Percentiles rank a stretch among this genome's conserved stretches.
These are phyloP conservation scores for Trypanosoma congolense DNA, from an alignment of 208 protist genomes.

Conservation along the genomic window DNA sequence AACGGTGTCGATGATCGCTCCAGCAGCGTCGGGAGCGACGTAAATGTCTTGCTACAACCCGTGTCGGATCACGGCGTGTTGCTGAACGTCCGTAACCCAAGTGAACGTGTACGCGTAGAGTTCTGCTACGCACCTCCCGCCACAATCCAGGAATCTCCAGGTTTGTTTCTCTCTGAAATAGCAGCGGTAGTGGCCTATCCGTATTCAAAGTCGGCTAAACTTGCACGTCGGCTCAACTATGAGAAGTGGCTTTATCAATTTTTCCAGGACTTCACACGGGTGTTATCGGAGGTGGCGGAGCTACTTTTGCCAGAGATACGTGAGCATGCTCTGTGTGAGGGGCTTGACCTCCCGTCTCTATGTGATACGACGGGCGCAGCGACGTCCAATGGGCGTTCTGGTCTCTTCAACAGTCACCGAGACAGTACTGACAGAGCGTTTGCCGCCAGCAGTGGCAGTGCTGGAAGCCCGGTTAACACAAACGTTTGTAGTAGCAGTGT, in stretches of 20 bases:
- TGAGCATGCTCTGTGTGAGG: conserved; percentile 16
- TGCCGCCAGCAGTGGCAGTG: conserved; percentile 8
- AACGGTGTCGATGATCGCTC: conserved; percentile 17
- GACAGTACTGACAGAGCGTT: neutral
- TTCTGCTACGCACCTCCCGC: conserved; percentile 34
- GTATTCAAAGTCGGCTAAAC: conserved; percentile 39
- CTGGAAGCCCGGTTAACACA: conserved; percentile 4
- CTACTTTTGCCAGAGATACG: conserved; percentile 29
- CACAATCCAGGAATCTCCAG: neutral
- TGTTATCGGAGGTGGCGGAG: conserved; percentile 45
- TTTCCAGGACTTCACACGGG: conserved; percentile 52
- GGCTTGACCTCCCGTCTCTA: conserved; percentile 9
- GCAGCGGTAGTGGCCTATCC: conserved; percentile 13
- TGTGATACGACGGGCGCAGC: neutral
- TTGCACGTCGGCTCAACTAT: conserved; percentile 50
- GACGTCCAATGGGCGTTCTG: neutral
- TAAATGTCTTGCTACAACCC: conserved; percentile 20
- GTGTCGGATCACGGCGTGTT: conserved; percentile 70
- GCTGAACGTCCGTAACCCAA: conserved; percentile 63
- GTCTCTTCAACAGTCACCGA: conserved; percentile 5
- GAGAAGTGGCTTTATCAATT: conserved; percentile 68
- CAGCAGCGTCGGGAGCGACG: neutral
- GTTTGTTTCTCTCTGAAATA: neutral
- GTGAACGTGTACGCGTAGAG: conserved; percentile 58
- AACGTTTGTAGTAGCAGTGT: neutral